Conservation (phyloP, 2,329 filamentous ascomycete species). For the Trichoderma arundinaceum region DNA sequence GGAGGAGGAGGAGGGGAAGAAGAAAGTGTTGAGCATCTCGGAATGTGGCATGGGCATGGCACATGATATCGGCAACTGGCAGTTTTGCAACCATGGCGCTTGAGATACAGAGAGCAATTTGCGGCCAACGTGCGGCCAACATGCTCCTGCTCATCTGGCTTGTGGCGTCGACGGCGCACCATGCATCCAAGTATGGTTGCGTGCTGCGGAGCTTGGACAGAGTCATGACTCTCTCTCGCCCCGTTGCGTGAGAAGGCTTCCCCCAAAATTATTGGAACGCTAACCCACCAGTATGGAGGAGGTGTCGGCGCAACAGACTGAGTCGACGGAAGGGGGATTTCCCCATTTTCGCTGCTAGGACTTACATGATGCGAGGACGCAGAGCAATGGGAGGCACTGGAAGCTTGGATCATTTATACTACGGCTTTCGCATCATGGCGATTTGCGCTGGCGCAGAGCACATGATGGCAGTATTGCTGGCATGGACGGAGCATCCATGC, state of each 20-base stretch:
- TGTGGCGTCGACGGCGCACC: conserved; percentile 29
- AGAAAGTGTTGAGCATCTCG: neutral
- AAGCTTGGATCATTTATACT: neutral
- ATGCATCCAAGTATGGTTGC: conserved; percentile 1
- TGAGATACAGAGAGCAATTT: neutral
- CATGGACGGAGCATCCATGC: too few relatives aligned
- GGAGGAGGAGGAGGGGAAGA: conserved; percentile 3
- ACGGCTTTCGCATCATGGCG: neutral
- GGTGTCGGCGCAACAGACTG: conserved; percentile 10
- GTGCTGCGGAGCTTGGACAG: conserved; percentile 20
- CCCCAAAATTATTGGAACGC: conserved; percentile 15
- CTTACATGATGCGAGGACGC: neutral
- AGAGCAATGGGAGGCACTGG: neutral
- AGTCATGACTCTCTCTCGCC: conserved; percentile 19
- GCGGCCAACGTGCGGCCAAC: neutral
- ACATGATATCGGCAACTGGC: conserved; percentile 25
- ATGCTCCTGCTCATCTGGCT: neutral
- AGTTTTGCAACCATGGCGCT: conserved; percentile 13
- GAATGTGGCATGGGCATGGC: conserved; percentile 17
- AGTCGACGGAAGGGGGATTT: neutral
- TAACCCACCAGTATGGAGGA: conserved; percentile 15
- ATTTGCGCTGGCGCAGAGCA: neutral
- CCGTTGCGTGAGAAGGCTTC: conserved; percentile 12
- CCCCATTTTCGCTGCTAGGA: neutral
- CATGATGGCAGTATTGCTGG: neutral